Evolutionary conservation across 1,284 basidiomycete species (phyloP), one percentile per base, ranked within the genome.

Genomic region (Entoloma clypeatum): DNA sequence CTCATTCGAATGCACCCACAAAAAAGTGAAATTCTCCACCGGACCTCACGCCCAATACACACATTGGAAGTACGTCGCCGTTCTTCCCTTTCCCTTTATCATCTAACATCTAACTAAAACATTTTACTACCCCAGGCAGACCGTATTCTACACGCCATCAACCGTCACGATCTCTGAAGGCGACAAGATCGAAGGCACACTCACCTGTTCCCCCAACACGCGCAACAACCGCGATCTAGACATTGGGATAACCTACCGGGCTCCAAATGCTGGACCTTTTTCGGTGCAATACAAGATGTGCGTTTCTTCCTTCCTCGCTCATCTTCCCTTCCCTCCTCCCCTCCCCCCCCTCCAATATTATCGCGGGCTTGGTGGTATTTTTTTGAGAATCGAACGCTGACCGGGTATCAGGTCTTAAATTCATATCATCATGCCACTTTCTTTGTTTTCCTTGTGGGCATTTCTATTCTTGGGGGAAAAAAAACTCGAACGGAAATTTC

Each of bases 1-100:
- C 57, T 77, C 82, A 35, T 99, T 99, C 68, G 86, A 91, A 44
- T 93, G 90, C 61, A 94, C 92, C 49, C 96, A 99, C 74, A 98
- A 94, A 67, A 92, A 92, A 54, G 85, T 96, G 51, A 83, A 84
- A 58, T 97, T 97, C 68, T 92, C 89, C 37, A 97, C 93, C 13
- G 94, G 93, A 16, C 94, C 93, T 7, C 93, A 97, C 56, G 89
- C 92, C 39, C 89, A 92, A 66, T 95, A 96, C 74, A 96, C 93
- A 13, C 92, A 95, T 67, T 94, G 92, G 92, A 96, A 96, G 86
- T 88, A 55, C 58, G 86, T 43, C 24, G 25, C 34, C 19, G 47
- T 28, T 0, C 22, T 36, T 19, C 14, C 40, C 35, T 31, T 30
- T 18, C 16, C 31, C 14, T 14, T 27, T 28, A 5, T 33, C 37